Conservation (phyloP, 192 early-diverging fungal species). For the Backusella luteola region DNA sequence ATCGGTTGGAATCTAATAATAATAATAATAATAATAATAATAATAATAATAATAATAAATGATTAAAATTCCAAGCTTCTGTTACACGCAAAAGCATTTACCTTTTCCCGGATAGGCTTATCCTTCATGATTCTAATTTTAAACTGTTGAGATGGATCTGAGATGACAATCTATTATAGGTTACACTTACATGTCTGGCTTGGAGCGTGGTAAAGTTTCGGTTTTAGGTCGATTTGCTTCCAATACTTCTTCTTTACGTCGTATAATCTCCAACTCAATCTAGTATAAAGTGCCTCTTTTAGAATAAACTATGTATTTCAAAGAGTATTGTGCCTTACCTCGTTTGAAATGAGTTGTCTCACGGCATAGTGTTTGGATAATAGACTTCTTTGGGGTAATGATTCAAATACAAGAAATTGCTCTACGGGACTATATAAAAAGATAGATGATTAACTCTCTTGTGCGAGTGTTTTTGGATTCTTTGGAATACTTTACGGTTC, state of each 20-base stretch:
- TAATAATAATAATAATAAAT: conserved; percentile 1
- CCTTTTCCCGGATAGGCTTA: conserved; percentile 8
- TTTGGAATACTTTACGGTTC: conserved; percentile 70
- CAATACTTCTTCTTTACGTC: conserved; percentile 30
- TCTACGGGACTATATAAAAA: conserved; percentile 44
- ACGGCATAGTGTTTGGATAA: conserved; percentile 71
- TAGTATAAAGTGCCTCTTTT: conserved; percentile 9
- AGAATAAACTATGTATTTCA: background rate
- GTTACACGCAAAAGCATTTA: background rate
- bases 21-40: background rate
- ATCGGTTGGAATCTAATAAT: conserved; percentile 46
- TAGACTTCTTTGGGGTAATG: conserved; percentile 36
- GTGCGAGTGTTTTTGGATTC: background rate
- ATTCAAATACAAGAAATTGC: conserved; percentile 42
- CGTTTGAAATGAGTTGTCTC: conserved; percentile 78
- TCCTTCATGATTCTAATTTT: background rate
- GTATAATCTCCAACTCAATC: conserved; percentile 51
- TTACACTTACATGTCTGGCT: background rate
- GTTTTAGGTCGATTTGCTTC: conserved; percentile 15
- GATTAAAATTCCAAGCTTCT: conserved; percentile 14
- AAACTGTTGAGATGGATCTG: background rate
- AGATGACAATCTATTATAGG: no score
- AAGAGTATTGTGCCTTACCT: conserved; percentile 43
- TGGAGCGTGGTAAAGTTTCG: background rate
- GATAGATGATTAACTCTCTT: background rate